Evolutionary conservation across 192 early-diverging fungal species (phyloP).

Genomic region (Hyaloraphidium curvatum): DNA sequence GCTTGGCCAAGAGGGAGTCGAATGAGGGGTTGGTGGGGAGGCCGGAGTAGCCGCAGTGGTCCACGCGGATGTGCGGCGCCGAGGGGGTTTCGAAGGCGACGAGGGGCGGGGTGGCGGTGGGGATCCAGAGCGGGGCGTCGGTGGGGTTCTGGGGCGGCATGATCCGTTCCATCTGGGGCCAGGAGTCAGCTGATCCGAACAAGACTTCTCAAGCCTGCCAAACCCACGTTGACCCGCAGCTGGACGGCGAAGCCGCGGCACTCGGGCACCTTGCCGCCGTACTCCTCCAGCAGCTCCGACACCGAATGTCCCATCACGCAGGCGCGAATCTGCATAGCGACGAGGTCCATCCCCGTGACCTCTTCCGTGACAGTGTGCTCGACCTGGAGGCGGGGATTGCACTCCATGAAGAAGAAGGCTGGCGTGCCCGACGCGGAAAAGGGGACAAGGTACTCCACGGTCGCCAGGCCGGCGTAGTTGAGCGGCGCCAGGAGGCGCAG

Average conservation of each 20-base stretch:
- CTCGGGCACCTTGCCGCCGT: too few species aligned
- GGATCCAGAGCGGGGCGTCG: conserved; percentile 14
- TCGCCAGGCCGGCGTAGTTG: not conserved
- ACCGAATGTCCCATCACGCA: not conserved
- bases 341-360: conserved; percentile 86
- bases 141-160: not conserved
- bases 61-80: conserved; percentile 70
- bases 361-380: conserved; percentile 97
- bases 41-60: conserved; percentile 77
- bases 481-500: not conserved
- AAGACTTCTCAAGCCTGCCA: not conserved
- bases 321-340: conserved; percentile 82
- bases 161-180: not conserved
- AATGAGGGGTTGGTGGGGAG: conserved; percentile 87
- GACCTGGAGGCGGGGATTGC: conserved; percentile 95
- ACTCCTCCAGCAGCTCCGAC: too few species aligned
- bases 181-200: not conserved
- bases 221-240: not conserved
- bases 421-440: too few species aligned
- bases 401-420: conserved; percentile 79
- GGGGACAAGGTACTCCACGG: not conserved
- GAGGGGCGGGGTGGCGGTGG: too few species aligned
- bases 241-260: not conserved
- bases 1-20: conserved; percentile 86
- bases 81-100: conserved; percentile 83